A percentile compares a stretch with the other conserved stretches of the same genome.
phyloP scores from a whole-genome alignment of 345 rosid species.

The Euphorbia pulcherrima region DNA sequence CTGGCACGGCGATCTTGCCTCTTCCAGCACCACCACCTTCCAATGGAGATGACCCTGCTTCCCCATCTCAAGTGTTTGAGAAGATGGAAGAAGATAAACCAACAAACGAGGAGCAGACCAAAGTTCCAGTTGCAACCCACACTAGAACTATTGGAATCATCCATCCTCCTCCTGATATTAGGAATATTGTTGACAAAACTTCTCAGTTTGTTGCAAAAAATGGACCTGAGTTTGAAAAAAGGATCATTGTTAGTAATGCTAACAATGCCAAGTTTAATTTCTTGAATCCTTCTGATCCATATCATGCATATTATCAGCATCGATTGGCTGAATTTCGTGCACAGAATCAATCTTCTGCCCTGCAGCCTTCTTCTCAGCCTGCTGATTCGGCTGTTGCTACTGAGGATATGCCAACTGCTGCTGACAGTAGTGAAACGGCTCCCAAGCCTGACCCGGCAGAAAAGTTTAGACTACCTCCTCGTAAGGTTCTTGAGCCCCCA shows the following conservation, averaged over 20 bases:
- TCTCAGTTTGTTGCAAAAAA: slow-evolving; percentile 68
- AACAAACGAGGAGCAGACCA: slow-evolving; percentile 40
- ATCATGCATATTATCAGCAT: slow-evolving; percentile 75
- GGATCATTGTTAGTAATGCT: slow-evolving; percentile 61
- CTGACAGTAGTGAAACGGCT: slow-evolving; percentile 14
- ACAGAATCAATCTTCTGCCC: slow-evolving; percentile 48
- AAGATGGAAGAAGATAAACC: slow-evolving; percentile 36
- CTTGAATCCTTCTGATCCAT: slow-evolving; percentile 59
- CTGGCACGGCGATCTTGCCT: slow-evolving; percentile 51
- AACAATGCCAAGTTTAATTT: slow-evolving; percentile 72
- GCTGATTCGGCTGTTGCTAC: slow-evolving; percentile 38
- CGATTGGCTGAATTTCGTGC: slow-evolving; percentile 61
- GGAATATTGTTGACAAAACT: slow-evolving; percentile 76
- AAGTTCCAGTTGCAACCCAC: slow-evolving; percentile 61
- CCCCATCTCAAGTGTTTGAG: slow-evolving; percentile 54
- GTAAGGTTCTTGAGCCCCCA: slow-evolving; percentile 62
- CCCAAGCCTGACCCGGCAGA: slow-evolving; percentile 54
- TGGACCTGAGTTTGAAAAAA: slow-evolving; percentile 76
- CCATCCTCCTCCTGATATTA: slow-evolving; percentile 81
- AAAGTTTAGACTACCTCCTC: slow-evolving; percentile 52
- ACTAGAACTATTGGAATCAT: slow-evolving; percentile 78
- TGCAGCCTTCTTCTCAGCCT: slow-evolving; percentile 29
- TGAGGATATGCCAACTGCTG: slow-evolving; percentile 31
- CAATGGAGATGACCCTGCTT: slow-evolving; percentile 58
- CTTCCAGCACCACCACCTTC: slow-evolving; percentile 78